Base-by-base conservation (phyloP, 208 protist species). In the Acanthamoeba triangularis region DNA sequence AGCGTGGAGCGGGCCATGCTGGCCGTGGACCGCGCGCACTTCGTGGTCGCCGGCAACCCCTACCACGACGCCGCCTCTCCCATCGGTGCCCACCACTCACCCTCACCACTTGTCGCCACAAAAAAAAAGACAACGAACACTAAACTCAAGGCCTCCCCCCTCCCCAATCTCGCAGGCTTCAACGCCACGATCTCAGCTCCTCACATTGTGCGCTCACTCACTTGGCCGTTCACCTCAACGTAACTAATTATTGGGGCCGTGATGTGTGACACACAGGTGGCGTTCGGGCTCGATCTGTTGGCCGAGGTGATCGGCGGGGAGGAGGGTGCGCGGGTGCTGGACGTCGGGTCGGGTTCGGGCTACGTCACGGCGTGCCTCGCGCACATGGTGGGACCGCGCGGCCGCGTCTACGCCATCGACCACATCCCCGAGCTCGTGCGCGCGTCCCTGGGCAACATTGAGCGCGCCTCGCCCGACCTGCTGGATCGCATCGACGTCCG, bases 291-390 rank as follows among this genome's bases (percentile, higher is more conserved):
- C 20, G 92, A 95, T 25, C 30, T 84, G 28, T 23, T 95, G 13
- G 74, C 72, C 35, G 49, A 82, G 28, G 52, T n/a, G 30, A 7
- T 88, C 14, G 37, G 10, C 13, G 11, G 5, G 35, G 90, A 16
- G 65, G 96, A 16, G 65, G 96, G 67, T 35, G 37, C 41, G 16
- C n/a, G 59, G 5, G 95, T 95, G 30, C 90, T 98, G 23, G 97
- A 98, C 35, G 96, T 98, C 35, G 97, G 97, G 2, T 97, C 78
- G 20, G 97, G 97, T 11, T 95, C 72, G 37, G 97, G 97, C 5
- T 98, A 97, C 44, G 25, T 97, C 25, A 59, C 91, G 33, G 97
- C 97, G n/a, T 96, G 95, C 92, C 54, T 97, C 18, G 95, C 85
- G 0, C 25, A 87, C 47, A 93, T 97, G 92, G 69, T 98, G 18